Evolutionary conservation across 108 stramenopile species (phyloP).

Genomic region (Heterococcus sp.): DNA sequence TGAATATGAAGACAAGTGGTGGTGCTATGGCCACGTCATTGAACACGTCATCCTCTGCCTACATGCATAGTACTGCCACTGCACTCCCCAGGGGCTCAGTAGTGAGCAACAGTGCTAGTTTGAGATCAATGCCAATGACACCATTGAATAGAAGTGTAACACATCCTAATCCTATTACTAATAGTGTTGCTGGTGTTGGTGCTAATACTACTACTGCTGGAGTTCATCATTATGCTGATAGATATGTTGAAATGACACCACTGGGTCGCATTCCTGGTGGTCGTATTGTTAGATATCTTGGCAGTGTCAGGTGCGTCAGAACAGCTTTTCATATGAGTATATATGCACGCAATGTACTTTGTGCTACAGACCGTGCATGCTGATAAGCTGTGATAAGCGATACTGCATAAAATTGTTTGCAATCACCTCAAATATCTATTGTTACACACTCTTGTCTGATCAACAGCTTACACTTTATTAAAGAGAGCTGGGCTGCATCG

Average conservation of each 20-base stretch:
- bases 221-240: neutral
- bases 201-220: neutral
- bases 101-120: too few relatives aligned
- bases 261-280: conserved; percentile 22
- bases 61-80: too few relatives aligned
- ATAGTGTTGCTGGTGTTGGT: neutral
- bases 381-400: neutral
- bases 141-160: too few relatives aligned
- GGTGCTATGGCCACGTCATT: too few relatives aligned
- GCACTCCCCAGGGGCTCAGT: too few relatives aligned
- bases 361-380: neutral
- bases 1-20: too few relatives aligned
- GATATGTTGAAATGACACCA: conserved; percentile 33
- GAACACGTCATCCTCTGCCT: neutral
- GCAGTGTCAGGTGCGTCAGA: conserved; percentile 17
- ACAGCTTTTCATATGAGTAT: neutral
- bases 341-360: neutral
- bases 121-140: too few relatives aligned
- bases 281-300: conserved; percentile 26
- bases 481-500: conserved; percentile 48
- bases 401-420: neutral
- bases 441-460: neutral
- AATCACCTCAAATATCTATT: neutral
- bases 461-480: conserved; percentile 40
- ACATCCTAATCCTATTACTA: too few relatives aligned